phyloP scores from a whole-genome alignment of 2,329 filamentous ascomycete genomes.

The Trichoderma polysporum region DNA sequence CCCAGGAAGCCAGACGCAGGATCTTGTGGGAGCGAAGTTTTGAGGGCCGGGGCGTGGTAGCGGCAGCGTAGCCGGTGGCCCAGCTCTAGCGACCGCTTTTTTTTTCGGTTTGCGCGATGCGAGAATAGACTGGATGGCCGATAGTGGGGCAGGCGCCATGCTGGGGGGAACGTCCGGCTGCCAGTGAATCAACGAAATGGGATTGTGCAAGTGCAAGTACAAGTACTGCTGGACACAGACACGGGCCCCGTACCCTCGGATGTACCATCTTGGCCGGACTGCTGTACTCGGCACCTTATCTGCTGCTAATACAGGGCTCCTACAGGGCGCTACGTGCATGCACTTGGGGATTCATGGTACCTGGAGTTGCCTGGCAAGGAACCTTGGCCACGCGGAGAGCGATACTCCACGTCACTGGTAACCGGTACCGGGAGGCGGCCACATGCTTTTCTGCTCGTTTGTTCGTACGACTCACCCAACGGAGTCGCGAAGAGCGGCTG shows the following conservation, averaged over 20 bases:
- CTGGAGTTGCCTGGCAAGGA: no score
- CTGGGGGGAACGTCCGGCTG: not conserved
- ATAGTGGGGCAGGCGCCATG: conserved; percentile 20
- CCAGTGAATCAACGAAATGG: no score
- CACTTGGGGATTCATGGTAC: no score
- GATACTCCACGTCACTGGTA: not conserved
- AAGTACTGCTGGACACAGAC: not conserved
- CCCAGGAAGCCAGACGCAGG: not conserved
- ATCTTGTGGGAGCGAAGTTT: conserved; percentile 18
- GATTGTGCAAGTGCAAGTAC: no score
- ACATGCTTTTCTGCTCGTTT: not conserved
- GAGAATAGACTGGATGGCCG: conserved; percentile 7
- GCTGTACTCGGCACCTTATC: not conserved
- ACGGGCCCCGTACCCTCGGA: not conserved
- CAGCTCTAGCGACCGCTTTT: not conserved
- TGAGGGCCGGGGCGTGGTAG: conserved; percentile 16
- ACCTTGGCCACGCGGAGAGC: not conserved
- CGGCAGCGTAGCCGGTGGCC: conserved; percentile 17
- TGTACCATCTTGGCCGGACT: no score
- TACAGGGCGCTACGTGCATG: not conserved
- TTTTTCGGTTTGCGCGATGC: conserved; percentile 16
- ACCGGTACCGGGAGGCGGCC: not conserved
- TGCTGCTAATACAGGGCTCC: not conserved
- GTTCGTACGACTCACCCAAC: not conserved
- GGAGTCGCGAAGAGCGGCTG: not conserved